Percentiles rank a stretch among this genome's conserved stretches.
These are phyloP conservation scores for Ramaria sp. DNA, from an alignment of 768 basidiomycete genomes.

Conservation along the genomic window DNA sequence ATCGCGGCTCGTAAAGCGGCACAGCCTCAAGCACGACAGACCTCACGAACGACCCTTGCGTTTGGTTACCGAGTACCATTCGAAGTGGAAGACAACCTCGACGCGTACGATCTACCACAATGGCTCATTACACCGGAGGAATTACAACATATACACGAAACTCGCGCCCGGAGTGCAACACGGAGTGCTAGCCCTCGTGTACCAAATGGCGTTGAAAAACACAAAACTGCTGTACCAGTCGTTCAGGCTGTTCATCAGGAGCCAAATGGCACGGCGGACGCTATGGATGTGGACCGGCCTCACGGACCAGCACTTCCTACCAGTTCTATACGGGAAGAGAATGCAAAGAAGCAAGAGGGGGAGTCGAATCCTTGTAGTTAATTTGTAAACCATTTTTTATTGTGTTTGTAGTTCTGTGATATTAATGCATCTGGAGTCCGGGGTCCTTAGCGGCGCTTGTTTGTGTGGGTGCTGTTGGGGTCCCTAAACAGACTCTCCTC, in stretches of 20 bases:
- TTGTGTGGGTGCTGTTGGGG: not conserved
- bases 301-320: not conserved
- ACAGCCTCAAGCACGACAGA: constrained; percentile 34
- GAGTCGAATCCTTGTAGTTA: not conserved
- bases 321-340: not conserved
- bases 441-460: not conserved
- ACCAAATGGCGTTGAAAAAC: not conserved
- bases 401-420: constrained; percentile 3
- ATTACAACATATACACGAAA: not conserved
- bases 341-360: not conserved
- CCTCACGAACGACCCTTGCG: constrained; percentile 42
- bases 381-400: not conserved
- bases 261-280: not conserved
- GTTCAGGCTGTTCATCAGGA: not conserved
- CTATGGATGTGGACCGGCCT: not conserved
- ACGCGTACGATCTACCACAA: constrained; percentile 41
- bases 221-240: not conserved
- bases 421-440: not conserved
- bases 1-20: constrained; percentile 41
- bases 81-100: constrained; percentile 29
- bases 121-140: constrained; percentile 28
- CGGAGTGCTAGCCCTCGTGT: not conserved
- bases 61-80: constrained; percentile 51
- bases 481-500: not conserved
- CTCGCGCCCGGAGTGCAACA: not conserved